Base-by-base conservation (phyloP, 306 rosid species). In the Quercus dentata region DNA sequence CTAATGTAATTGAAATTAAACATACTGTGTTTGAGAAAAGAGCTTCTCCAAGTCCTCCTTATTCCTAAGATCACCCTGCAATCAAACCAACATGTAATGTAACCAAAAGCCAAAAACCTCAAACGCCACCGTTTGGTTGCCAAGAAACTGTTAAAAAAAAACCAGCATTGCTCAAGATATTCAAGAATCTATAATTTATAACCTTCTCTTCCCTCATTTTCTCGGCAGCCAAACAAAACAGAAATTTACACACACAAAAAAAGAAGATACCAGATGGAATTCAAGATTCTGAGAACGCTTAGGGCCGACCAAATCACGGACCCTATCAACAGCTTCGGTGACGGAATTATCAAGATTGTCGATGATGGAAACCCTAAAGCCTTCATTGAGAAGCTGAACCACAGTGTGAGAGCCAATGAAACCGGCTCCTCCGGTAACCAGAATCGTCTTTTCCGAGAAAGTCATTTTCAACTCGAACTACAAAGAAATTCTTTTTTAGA, bases 361-460 rank as follows among this genome's bases (percentile, higher is more conserved):
- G 15, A 92, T 82, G 11, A 93, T 78, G 0, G 87, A 79, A 33
- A 95, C 97, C 46, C 56, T 59, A 75, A 87, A 95, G 0, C 96
- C 97, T 19, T 71, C 91, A 1, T 86, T 76, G 38, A 95, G 98
- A 14, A 95, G 98, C 87, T 92, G 98, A 79, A 92, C 89, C 21
- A 83, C 97, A 11, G 99, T 95, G 89, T 95, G 99, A 73, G 87
- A 89, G 51, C 97, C 98, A 12, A 95, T 91, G 84, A 92, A 95
- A 0, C 99, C 97, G 4, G 99, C 94, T 6, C 98, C 97, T 0
- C 98, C 98, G 30, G 99, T 95, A 1, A 92, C 94, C 51, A 95
- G 89, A 69, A 95, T 87, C 71, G 78, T 86, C 83, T 86, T 91
- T 63, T 77, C 88, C 9, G 74, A 82, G 19, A 81, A 90, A 89